A percentile compares a stretch with the other conserved stretches of the same genome.
Conservation (phyloP, 2,329 filamentous ascomycete species). For the Calonectria hongkongensis region DNA sequence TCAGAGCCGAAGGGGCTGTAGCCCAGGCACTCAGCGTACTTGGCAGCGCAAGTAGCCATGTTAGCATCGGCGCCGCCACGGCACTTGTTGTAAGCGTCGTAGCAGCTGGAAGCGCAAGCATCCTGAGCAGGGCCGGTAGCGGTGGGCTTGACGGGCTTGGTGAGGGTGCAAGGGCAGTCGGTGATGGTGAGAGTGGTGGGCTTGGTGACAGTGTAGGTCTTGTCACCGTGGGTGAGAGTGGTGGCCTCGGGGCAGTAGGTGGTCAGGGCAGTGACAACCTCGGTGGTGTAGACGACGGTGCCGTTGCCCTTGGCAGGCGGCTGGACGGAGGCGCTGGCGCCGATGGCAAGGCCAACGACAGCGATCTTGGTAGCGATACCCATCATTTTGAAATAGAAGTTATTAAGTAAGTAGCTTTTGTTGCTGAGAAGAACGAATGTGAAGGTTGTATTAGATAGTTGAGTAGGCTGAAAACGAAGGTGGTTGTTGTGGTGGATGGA, state of each 20-base stretch:
- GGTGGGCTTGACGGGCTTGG: constrained; percentile 73
- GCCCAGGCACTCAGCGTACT: constrained; percentile 15
- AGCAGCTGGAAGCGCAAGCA: constrained; percentile 9
- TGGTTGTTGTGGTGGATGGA: constrained; percentile 18
- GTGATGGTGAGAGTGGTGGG: constrained; percentile 82
- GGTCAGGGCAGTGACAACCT: constrained; percentile 78
- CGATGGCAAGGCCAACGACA: constrained; percentile 5
- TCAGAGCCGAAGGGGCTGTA: constrained; percentile 65
- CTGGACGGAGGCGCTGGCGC: background rate
- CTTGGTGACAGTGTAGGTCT: constrained; percentile 82
- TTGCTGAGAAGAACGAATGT: constrained; percentile 26
- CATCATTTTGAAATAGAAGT: constrained; percentile 14
- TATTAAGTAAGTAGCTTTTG: background rate
- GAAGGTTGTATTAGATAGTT: constrained; percentile 19
- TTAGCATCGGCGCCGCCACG: background rate
- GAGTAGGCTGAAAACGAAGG: constrained; percentile 4
- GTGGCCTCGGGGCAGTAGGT: constrained; percentile 84
- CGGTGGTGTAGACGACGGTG: constrained; percentile 74
- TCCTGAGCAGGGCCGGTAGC: constrained; percentile 58
- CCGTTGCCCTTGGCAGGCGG: constrained; percentile 63
- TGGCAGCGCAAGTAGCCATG: constrained; percentile 20
- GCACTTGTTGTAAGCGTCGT: constrained; percentile 13
- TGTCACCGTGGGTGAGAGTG: constrained; percentile 75
- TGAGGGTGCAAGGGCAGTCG: constrained; percentile 82
- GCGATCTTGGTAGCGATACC: constrained; percentile 17